These are phyloP conservation scores for Astragalus glycyphyllos DNA, from an alignment of 306 rosid genomes.

Conservation along the genomic window DNA sequence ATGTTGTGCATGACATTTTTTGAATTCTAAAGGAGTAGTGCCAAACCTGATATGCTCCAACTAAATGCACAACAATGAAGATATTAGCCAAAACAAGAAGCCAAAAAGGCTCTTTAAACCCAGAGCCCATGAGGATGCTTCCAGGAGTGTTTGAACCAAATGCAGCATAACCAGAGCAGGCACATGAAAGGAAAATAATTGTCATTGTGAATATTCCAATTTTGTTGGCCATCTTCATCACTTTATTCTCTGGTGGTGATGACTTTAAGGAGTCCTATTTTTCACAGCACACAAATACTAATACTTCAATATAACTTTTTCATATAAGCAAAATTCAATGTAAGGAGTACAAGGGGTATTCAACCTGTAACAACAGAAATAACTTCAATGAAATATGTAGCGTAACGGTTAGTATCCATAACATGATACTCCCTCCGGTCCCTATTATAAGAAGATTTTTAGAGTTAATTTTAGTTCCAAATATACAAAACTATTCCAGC, in stretches of 20 bases:
- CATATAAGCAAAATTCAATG: too few relatives aligned
- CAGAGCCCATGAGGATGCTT: conserved; percentile 63
- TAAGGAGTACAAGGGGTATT: too few relatives aligned
- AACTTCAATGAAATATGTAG: too few relatives aligned
- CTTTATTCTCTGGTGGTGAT: conserved; percentile 66
- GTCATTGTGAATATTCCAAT: conserved; percentile 54
- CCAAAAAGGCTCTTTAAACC: conserved; percentile 62
- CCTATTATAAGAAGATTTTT: too few relatives aligned
- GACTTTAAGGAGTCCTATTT: conserved; percentile 67
- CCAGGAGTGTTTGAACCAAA: conserved; percentile 64
- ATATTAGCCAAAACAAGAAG: conserved; percentile 60
- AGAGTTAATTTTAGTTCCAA: too few relatives aligned
- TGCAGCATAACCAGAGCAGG: conserved; percentile 63
- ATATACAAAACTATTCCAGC: too few relatives aligned
- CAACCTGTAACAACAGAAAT: too few relatives aligned
- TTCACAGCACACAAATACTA: not conserved
- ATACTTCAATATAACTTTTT: too few relatives aligned
- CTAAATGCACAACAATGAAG: conserved; percentile 60
- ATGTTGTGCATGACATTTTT: not conserved
- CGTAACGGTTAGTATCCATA: too few relatives aligned
- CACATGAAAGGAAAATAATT: conserved; percentile 47
- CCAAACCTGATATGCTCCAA: conserved; percentile 72
- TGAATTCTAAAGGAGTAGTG: not conserved
- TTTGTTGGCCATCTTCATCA: conserved; percentile 64
- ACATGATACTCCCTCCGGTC: too few relatives aligned